These are phyloP conservation scores for Helicostylum pulchrum DNA, from an alignment of 192 early-diverging fungal genomes.

Conservation along the genomic window DNA sequence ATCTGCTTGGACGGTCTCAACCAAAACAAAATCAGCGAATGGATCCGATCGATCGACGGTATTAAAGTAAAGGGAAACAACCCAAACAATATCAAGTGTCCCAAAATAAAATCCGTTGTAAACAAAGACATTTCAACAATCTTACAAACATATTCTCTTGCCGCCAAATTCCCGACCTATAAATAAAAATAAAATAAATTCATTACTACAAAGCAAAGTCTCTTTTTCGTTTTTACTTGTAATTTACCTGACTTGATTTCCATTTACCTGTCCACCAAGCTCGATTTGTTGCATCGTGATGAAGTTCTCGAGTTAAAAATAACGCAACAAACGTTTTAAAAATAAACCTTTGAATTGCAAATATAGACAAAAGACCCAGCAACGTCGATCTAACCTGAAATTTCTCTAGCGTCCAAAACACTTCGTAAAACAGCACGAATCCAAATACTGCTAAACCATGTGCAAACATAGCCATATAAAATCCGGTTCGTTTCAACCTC, in stretches of 20 bases:
- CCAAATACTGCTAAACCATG: conserved; percentile 49
- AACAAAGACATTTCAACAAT: conserved; percentile 75
- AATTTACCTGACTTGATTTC: conserved; percentile 60
- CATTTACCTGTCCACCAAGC: conserved; percentile 73
- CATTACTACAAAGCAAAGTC: conserved; percentile 39
- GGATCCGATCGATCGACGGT: conserved; percentile 59
- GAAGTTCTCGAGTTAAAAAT: conserved; percentile 64
- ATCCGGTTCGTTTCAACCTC: conserved; percentile 43
- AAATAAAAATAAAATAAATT: background rate
- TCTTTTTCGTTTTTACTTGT: conserved; percentile 59
- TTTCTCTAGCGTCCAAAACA: conserved; percentile 57
- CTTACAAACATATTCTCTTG: conserved; percentile 69
- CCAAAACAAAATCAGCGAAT: conserved; percentile 69
- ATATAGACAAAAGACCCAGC: conserved; percentile 53
- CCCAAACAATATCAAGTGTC: conserved; percentile 70
- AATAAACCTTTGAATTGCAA: conserved; percentile 56
- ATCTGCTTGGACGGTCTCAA: conserved; percentile 63
- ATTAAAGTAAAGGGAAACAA: conserved; percentile 64
- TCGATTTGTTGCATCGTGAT: conserved; percentile 62
- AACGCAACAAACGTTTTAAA: conserved; percentile 58
- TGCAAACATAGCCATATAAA: conserved; percentile 56
- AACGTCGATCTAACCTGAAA: conserved; percentile 49
- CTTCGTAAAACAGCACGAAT: conserved; percentile 48
- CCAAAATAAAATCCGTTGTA: conserved; percentile 62
- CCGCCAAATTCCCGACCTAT: conserved; percentile 6